phyloP scores from a whole-genome alignment of 129 eudicot genomes.

The Chrysanthemum lavandulifolium region DNA sequence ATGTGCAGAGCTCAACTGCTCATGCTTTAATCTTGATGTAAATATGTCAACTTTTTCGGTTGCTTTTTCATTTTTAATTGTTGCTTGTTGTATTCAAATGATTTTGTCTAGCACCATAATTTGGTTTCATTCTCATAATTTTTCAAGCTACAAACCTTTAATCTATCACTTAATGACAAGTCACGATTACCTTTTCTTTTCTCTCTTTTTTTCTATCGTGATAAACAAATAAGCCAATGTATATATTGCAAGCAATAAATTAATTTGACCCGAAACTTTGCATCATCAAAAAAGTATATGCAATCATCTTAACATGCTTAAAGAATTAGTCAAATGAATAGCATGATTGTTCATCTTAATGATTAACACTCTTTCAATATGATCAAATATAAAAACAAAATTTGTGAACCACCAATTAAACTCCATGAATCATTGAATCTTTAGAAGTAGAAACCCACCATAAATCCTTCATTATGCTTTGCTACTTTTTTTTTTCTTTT shows the following conservation, averaged over 20 bases:
- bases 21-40: conserved; percentile 20
- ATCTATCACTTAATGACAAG: conserved; percentile 3
- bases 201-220: background rate
- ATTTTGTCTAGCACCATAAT: conserved; percentile 30
- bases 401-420: conserved; percentile 22
- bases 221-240: background rate
- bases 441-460: conserved; percentile 32
- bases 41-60: conserved; percentile 4
- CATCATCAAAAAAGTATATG: background rate
- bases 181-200: background rate
- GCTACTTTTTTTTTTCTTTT: too few species aligned
- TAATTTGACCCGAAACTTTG: background rate
- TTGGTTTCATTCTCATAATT: conserved; percentile 21
- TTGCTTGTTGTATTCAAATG: conserved; percentile 35
- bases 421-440: conserved; percentile 16
- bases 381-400: background rate
- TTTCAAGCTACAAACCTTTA: conserved; percentile 11
- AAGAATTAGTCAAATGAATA: background rate
- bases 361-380: conserved; percentile 13
- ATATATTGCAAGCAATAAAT: background rate
- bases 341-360: conserved; percentile 14
- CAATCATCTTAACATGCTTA: background rate
- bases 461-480: conserved; percentile 17
- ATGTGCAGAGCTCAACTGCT: background rate
- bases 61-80: conserved; percentile 22